Evolutionary conservation across 805 yeast species (phyloP), one percentile per base, ranked within the genome.

Genomic region (Hanseniaspora lindneri): DNA sequence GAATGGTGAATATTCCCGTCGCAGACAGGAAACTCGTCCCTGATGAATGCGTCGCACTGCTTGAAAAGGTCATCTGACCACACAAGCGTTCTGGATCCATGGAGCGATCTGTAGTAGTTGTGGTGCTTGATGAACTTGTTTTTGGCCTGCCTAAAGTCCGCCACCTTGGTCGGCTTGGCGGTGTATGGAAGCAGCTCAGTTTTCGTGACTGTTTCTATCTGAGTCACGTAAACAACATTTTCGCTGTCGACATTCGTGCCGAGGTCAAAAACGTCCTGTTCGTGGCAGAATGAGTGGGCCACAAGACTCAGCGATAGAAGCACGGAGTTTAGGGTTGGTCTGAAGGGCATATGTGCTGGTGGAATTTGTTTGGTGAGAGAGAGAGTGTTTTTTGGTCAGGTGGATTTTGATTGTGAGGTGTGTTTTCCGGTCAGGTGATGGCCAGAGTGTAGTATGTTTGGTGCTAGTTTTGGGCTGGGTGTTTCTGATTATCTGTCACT

Each of bases 1-100:
- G 88, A 79, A 63, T 83, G 94, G 19, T 66, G 65, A 51, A 84
- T 66, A 16, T 63, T 61, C 20, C 79, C 77, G 55, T 69, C 66
- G 61, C 85, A 82, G 35, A 70, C 65, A 62, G 79, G 79, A 30
- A 41, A 41, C 5, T 48, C 51, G 16, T 59, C 51, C 40, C 67
- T 69, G 20, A 86, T 83, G 56, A 72, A 77, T 39, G 60, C 55
- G 58, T 67, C 72, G 46, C 94, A 89, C 55, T 72, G 73, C 5
- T 58, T 51, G 41, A 76, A 78, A 17, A 79, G 61, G 0, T 64
- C 65, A 7, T 63, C 56, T 52, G 72, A 70, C 94, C 94, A 84
- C 1, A 61, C 41, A 47, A 84, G 60, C 6, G 63, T 64, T 3
- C 66, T 65, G 13, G 73, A 82, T 33, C 67, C 60, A 62, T 80